phyloP scores from a whole-genome alignment of 2,329 filamentous ascomycete species.

The Talaromyces sp. region DNA sequence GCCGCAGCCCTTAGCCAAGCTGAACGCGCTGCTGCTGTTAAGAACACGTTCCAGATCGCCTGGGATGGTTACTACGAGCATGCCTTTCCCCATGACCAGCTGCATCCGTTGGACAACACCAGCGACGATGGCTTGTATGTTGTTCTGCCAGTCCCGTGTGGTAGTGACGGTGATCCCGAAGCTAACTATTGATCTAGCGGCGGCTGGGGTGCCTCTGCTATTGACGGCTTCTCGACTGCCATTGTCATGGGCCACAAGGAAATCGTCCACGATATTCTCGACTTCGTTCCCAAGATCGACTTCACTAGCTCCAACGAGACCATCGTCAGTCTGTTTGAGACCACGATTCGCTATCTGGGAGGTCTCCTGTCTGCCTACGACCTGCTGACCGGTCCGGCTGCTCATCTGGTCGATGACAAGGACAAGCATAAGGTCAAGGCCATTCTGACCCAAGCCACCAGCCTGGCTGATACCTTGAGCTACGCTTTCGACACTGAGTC shows the following conservation, averaged over 20 bases:
- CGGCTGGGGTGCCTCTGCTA: constrained; percentile 77
- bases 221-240: constrained; percentile 77
- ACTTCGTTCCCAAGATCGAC: constrained; percentile 66
- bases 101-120: constrained; percentile 63
- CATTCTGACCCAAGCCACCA: constrained; percentile 63
- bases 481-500: constrained; percentile 73
- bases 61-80: constrained; percentile 71
- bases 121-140: constrained; percentile 65
- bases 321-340: constrained; percentile 77
- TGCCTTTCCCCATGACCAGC: constrained; percentile 73
- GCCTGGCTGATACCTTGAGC: constrained; percentile 67
- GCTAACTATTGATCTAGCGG: constrained; percentile 51
- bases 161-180: background rate
- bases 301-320: constrained; percentile 55
- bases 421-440: constrained; percentile 49
- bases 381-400: constrained; percentile 64
- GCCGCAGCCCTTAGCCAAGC: constrained; percentile 16
- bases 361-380: constrained; percentile 69
- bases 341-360: constrained; percentile 81
- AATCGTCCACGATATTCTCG: constrained; percentile 66
- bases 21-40: constrained; percentile 55
- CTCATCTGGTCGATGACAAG: constrained; percentile 45
- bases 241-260: constrained; percentile 67
- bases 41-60: constrained; percentile 63
- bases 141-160: background rate